Base-by-base conservation (phyloP, 2,329 filamentous ascomycete species). In the Ceratocystis variospora region DNA sequence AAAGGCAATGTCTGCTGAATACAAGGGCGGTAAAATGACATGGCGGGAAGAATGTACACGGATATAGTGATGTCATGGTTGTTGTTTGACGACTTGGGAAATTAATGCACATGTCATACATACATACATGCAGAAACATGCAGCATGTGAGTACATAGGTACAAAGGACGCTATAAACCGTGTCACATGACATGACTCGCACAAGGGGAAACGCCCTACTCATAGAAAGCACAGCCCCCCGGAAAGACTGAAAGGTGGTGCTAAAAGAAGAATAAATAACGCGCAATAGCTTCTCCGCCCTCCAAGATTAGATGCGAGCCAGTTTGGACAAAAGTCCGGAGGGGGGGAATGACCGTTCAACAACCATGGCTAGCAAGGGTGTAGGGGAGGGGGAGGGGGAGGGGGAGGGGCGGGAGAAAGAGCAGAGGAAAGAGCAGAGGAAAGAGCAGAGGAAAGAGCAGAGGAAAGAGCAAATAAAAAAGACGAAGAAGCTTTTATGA, bases 71-170 rank as follows among this genome's bases (percentile, higher is more conserved):
- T 53, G 48, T 53, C 48, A 53, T 53, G 48, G 10, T 2, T 4
- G 22, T 4, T 53, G 48, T 28, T 25, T 53, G 10, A 53, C 48
- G 22, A 53, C 48, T 53, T 53, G 48, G 48, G 48, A 53, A 53
- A 61, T 61, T 15, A 33, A 61, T 61, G 33, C 57, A 61, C 57
- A 61, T 41, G 57, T 61, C 57, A 61, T 61, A 61, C 57, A n/a
- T 61, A 31, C 33, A 33, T 41, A 41, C 33, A 61, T 59, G 28
- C 28, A 28, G 55, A 5, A 37, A n/a, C 31, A 59, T 59, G 37
- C 37, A 33, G 53, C 22, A 59, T 31, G 55, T n/a, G 22, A 3
- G 19, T 61, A 59, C 53, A 48, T n/a, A 48, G 46, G 46, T 48
- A 48, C 46, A 48, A 48, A 48, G 46, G 46, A 55, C 50, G 33